These are phyloP conservation scores for Colletotrichum paranaense DNA, from an alignment of 2,329 filamentous ascomycete genomes.

Conservation along the genomic window DNA sequence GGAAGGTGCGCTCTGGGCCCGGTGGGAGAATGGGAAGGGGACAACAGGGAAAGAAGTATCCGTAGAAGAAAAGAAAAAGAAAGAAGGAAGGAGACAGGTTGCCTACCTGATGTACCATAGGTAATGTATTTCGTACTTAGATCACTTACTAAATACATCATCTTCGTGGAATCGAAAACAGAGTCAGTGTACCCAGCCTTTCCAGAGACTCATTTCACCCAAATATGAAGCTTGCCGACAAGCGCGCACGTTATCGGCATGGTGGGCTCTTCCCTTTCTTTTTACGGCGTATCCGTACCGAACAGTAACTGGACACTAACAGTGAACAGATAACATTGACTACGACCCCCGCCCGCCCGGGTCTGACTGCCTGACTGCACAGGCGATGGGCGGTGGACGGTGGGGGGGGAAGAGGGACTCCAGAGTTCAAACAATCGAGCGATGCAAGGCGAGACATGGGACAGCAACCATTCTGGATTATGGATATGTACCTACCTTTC, in stretches of 20 bases:
- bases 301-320: neutral
- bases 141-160: neutral
- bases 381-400: neutral
- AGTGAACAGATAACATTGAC: neutral
- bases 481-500: neutral
- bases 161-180: neutral
- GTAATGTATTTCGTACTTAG: too few species aligned
- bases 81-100: too few species aligned
- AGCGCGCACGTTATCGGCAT: neutral
- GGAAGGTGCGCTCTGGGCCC: neutral
- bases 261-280: neutral
- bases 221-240: neutral
- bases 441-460: neutral
- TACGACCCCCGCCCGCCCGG: neutral
- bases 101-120: too few species aligned
- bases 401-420: neutral
- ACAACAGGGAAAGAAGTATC: neutral
- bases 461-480: neutral
- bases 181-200: too few species aligned
- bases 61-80: neutral
- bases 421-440: neutral
- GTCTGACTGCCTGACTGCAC: neutral
- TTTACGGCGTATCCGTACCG: neutral
- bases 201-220: slow-evolving; percentile 6
- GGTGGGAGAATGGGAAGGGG: neutral